These are phyloP conservation scores for Rhodotorula kratochvilovae DNA, from an alignment of 768 basidiomycete genomes.

Conservation along the genomic window DNA sequence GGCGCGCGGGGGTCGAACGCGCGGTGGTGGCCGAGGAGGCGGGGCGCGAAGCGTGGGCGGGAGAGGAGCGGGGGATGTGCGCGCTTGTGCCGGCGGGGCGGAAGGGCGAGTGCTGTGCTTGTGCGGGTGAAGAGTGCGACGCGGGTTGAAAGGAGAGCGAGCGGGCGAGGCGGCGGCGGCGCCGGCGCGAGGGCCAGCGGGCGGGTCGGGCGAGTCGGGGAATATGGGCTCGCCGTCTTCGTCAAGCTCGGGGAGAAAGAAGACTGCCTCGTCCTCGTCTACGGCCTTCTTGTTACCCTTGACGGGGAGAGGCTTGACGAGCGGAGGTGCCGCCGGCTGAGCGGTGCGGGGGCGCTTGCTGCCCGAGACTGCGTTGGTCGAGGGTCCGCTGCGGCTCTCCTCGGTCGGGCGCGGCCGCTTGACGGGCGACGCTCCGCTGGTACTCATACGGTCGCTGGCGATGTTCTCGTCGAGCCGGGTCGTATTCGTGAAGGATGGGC, in stretches of 20 bases:
- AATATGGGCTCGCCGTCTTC: slow-evolving; percentile 22
- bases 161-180: neutral
- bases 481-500: neutral
- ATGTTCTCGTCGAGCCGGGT: neutral
- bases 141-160: neutral
- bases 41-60: neutral
- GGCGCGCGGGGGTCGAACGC: neutral
- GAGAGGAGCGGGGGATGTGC: neutral
- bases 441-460: too few relatives aligned
- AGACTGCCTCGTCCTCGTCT: neutral
- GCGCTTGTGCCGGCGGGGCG: neutral
- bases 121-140: neutral
- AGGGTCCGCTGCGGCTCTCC: neutral
- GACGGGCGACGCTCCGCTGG: neutral
- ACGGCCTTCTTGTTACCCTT: neutral
- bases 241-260: slow-evolving; percentile 18
- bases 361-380: neutral
- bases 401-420: slow-evolving; percentile 6
- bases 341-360: neutral
- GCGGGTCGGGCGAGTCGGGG: neutral
- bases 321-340: neutral
- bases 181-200: neutral
- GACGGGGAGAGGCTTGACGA: too few relatives aligned
- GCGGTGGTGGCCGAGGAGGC: neutral
- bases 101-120: neutral